Evolutionary conservation across 495 filamentous ascomycete species (phyloP).

Genomic region (Talaromyces thailandensis): DNA sequence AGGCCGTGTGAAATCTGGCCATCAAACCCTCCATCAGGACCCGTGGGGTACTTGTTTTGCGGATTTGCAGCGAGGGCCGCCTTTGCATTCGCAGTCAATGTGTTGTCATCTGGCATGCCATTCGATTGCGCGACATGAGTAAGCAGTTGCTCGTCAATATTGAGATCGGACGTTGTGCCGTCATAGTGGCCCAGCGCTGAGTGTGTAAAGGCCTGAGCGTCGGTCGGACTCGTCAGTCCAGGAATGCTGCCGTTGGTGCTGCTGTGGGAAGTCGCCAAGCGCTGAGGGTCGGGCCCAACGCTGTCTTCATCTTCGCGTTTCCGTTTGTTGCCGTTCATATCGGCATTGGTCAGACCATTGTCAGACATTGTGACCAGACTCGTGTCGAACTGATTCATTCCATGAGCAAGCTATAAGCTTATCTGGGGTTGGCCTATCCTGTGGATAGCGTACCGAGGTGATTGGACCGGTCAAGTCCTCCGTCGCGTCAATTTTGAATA

Average conservation of each 20-base stretch:
- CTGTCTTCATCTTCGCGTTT: slow-evolving; percentile 38
- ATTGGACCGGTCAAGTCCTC: neutral
- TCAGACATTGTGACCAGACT: slow-evolving; percentile 28
- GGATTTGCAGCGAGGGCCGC: slow-evolving; percentile 38
- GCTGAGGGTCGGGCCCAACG: slow-evolving; percentile 32
- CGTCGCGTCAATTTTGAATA: neutral
- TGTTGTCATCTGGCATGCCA: slow-evolving; percentile 37
- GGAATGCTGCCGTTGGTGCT: slow-evolving; percentile 38
- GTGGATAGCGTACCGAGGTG: neutral
- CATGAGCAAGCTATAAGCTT: neutral
- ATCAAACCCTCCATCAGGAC: slow-evolving; percentile 33
- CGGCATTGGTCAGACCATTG: slow-evolving; percentile 28
- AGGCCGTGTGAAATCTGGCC: slow-evolving; percentile 29
- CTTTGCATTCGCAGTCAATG: slow-evolving; percentile 32
- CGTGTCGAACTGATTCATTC: slow-evolving; percentile 6
- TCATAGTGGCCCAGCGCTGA: slow-evolving; percentile 30
- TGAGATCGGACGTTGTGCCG: slow-evolving; percentile 24
- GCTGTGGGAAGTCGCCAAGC: slow-evolving; percentile 34
- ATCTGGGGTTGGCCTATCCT: neutral
- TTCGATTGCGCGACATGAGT: slow-evolving; percentile 40
- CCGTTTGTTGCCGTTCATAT: slow-evolving; percentile 30
- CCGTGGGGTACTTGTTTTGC: slow-evolving; percentile 36
- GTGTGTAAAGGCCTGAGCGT: slow-evolving; percentile 31
- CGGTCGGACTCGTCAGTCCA: slow-evolving; percentile 11
- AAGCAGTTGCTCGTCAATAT: slow-evolving; percentile 42